These are phyloP conservation scores for Pyrenochaeta sp. DNA, from an alignment of 2,329 filamentous ascomycete species.

Conservation along the genomic window DNA sequence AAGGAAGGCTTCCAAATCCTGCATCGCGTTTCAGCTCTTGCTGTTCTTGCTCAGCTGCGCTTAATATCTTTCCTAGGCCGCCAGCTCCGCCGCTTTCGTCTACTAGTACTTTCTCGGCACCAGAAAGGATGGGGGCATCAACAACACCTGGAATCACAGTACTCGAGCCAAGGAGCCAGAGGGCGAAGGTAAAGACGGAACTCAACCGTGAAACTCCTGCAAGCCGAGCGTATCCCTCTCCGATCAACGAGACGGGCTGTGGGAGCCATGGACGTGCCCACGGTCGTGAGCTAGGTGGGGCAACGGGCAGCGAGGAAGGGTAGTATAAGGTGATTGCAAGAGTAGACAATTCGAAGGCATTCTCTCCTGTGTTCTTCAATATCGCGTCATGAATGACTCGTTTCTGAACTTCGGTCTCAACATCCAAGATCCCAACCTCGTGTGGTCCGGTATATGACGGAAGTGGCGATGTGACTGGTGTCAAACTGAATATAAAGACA, in stretches of 20 bases:
- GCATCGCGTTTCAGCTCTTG: constrained; percentile 36
- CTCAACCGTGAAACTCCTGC: constrained; percentile 42
- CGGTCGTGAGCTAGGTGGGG: constrained; percentile 32
- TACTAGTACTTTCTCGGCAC: constrained; percentile 26
- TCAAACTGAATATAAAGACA: constrained; percentile 51
- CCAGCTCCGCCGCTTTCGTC: constrained; percentile 28
- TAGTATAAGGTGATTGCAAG: constrained; percentile 58
- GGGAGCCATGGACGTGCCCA: constrained; percentile 55
- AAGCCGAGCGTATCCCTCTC: constrained; percentile 55
- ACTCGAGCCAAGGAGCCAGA: constrained; percentile 54
- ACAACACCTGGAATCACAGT: constrained; percentile 55
- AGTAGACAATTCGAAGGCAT: constrained; percentile 55
- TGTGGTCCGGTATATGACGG: constrained; percentile 54
- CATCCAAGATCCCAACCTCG: constrained; percentile 55
- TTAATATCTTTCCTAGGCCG: constrained; percentile 25
- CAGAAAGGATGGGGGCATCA: constrained; percentile 51
- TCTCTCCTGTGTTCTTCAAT: constrained; percentile 50
- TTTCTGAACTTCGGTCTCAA: constrained; percentile 51
- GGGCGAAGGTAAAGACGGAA: constrained; percentile 51
- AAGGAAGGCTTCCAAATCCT: constrained; percentile 46
- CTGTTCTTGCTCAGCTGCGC: constrained; percentile 28
- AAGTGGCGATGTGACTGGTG: constrained; percentile 53
- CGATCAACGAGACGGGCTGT: constrained; percentile 53
- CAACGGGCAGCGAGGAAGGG: constrained; percentile 44
- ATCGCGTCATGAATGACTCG: constrained; percentile 47